Conservation (phyloP, 495 filamentous ascomycete species). For the Apiosordaria backusii region DNA sequence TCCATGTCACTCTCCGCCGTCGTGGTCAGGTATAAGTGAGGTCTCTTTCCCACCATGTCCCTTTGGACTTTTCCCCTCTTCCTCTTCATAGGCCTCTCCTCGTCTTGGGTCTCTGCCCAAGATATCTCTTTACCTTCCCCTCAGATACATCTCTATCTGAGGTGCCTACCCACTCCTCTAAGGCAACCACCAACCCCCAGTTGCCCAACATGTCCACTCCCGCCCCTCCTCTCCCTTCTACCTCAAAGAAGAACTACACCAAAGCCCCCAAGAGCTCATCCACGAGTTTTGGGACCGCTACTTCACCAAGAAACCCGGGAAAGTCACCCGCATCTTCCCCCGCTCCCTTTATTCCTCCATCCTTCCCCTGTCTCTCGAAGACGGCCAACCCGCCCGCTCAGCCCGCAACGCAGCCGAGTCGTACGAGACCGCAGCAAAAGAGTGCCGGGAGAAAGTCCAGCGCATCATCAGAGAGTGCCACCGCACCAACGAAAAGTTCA, state of each 20-base stretch:
- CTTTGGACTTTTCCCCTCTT: conserved; percentile 45
- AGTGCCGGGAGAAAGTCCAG: conserved; percentile 62
- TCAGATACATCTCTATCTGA: not conserved
- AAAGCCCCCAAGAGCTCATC: conserved; percentile 64
- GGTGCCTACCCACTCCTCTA: not conserved
- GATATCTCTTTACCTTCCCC: conserved; percentile 25
- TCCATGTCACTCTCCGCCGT: not conserved
- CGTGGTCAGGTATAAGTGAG: conserved; percentile 5
- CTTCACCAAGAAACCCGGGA: conserved; percentile 59
- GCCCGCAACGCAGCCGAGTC: conserved; percentile 39
- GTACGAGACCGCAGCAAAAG: conserved; percentile 60
- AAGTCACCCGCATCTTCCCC: conserved; percentile 32
- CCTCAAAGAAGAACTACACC: conserved; percentile 54
- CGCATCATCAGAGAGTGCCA: conserved; percentile 69
- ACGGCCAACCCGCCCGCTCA: conserved; percentile 18
- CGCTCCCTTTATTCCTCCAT: conserved; percentile 17
- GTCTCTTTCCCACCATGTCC: conserved; percentile 11
- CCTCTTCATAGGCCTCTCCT: conserved; percentile 44
- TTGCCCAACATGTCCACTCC: conserved; percentile 62
- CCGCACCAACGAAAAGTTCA: conserved; percentile 72
- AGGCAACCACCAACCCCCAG: conserved; percentile 16
- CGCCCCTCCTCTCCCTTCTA: conserved; percentile 59
- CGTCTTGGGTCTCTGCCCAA: conserved; percentile 25
- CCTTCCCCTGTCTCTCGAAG: conserved; percentile 22
- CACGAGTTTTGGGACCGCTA: conserved; percentile 80